phyloP scores from a whole-genome alignment of 768 basidiomycete genomes.

The Mycena haematopus region DNA sequence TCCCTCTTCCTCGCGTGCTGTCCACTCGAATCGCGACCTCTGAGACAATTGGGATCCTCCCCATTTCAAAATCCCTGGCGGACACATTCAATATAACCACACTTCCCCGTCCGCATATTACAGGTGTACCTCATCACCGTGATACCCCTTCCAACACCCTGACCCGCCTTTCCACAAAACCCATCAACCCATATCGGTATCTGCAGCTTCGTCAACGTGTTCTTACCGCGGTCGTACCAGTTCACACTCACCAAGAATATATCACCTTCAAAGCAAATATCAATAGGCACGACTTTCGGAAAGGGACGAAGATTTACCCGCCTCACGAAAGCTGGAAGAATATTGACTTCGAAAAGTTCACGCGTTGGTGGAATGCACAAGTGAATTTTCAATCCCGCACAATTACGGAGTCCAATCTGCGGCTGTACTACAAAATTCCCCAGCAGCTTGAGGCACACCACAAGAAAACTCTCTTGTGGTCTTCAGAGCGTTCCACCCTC shows the following conservation, averaged over 20 bases:
- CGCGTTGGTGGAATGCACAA: too few relatives aligned
- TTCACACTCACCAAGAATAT: conserved; percentile 2
- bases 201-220: neutral
- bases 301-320: neutral
- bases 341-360: too few relatives aligned
- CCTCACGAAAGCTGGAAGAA: too few relatives aligned
- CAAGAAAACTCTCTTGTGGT: neutral
- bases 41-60: conserved; percentile 8
- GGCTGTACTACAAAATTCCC: neutral
- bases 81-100: neutral
- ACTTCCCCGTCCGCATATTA: neutral
- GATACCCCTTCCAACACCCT: neutral
- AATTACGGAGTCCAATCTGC: neutral
- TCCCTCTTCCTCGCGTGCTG: conserved; percentile 3
- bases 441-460: neutral
- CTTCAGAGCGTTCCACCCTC: neutral
- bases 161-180: conserved; percentile 1
- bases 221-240: neutral
- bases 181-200: neutral
- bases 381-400: too few relatives aligned
- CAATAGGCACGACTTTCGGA: neutral
- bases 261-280: neutral
- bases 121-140: conserved; percentile 1
- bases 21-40: neutral
- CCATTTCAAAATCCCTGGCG: neutral